These are phyloP conservation scores for Cercospora sp. DNA, from an alignment of 2,329 filamentous ascomycete species.

Conservation along the genomic window DNA sequence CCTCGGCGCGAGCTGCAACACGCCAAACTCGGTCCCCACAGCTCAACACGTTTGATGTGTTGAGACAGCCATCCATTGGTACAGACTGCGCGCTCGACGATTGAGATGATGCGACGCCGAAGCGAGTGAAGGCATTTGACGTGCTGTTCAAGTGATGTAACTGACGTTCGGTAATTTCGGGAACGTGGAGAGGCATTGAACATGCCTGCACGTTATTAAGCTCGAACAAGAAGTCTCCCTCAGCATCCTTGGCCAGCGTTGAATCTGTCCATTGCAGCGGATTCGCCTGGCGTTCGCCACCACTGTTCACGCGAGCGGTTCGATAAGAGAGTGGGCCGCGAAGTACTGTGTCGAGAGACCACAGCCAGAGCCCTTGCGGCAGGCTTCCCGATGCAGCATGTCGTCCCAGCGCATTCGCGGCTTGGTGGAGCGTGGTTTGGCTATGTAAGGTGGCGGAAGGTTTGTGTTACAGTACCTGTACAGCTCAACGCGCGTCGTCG, in stretches of 20 bases:
- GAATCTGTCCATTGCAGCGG: conserved; percentile 9
- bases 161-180: conserved; percentile 23
- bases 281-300: conserved; percentile 18
- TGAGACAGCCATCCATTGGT: neutral
- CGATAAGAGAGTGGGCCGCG: conserved; percentile 16
- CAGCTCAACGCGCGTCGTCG: neutral
- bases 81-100: neutral
- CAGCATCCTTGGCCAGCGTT: conserved; percentile 7
- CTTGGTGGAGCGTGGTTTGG: conserved; percentile 8
- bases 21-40: neutral
- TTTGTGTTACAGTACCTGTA: neutral
- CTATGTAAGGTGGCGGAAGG: neutral
- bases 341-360: neutral
- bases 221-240: conserved; percentile 13
- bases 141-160: neutral
- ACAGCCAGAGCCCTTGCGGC: conserved; percentile 12
- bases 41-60: conserved; percentile 1
- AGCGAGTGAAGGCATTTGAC: neutral
- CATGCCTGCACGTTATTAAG: conserved; percentile 20
- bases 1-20: conserved; percentile 11
- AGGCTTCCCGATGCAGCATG: conserved; percentile 17
- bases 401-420: conserved; percentile 11
- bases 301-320: conserved; percentile 10
- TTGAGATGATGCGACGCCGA: neutral
- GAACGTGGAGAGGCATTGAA: conserved; percentile 1